Base-by-base conservation (phyloP, 2,329 filamentous ascomycete genomes). In the Trichoderma brevicompactum region DNA sequence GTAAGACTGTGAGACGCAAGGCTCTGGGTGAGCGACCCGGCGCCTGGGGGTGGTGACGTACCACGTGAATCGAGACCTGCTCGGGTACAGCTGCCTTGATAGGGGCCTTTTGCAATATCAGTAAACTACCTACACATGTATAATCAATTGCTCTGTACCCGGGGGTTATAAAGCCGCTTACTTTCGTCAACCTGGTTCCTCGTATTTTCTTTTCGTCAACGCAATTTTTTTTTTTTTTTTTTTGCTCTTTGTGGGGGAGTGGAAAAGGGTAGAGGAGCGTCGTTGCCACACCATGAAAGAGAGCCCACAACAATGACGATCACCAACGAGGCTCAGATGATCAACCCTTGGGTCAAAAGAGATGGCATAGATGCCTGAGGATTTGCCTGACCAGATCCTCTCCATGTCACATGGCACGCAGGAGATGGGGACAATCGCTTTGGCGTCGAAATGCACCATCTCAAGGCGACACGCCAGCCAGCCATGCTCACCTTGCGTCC, bases 21-120 rank as follows among this genome's bases (percentile, higher is more conserved):
- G 28, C 32, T 52, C 15, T 58, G 56, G 56, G 44, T 60, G 56
- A 49, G 19, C 36, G 56, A 60, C 56, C 56, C 56, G 56, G 23
- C 6, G 52, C 17, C 17, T 41, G 52, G 52, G 5, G 52, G 36
- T 15, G 56, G 56, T 60, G 46, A 60, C 56, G 44, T 60, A 50
- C 56, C 46, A 28, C 56, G 34, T 40, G 19, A 9, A n/a, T 40
- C 36, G 36, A 43, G 23, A 19, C 15, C 19, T 2, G 34, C 15
- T 50, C 56, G 56, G 56, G 56, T 60, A 60, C 56, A 23, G 36
- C 17, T 60, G 19, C 56, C 56, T 50, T 50, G 44, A 49, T 40
- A 23, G 2, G n/a, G n/a, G n/a, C n/a, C n/a, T n/a, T n/a, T n/a
- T n/a, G n/a, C n/a, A n/a, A n/a, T 17, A 19, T 17, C 41, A 44